Conservation (phyloP, 164 flowering plant species). For the Taxillus chinensis region DNA sequence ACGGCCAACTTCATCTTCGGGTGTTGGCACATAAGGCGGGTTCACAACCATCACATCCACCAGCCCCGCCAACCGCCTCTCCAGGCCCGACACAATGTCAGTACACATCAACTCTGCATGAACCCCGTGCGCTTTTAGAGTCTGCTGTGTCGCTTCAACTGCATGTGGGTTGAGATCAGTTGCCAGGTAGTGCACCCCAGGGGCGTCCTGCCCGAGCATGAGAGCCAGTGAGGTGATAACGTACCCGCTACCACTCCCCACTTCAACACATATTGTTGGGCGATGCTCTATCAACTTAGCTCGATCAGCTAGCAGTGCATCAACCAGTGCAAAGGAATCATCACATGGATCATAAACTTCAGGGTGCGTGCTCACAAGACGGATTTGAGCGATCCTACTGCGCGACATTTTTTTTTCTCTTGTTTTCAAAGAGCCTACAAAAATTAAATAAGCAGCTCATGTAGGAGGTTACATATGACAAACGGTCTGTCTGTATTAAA, state of each 20-base stretch:
- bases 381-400: slow-evolving; percentile 58
- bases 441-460: no score
- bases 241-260: slow-evolving; percentile 93
- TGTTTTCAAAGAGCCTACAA: no score
- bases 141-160: slow-evolving; percentile 42
- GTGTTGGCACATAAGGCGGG: slow-evolving; percentile 96
- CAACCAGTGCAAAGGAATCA: slow-evolving; percentile 91
- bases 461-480: no score
- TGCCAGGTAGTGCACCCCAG: slow-evolving; percentile 48
- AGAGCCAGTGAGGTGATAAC: slow-evolving; percentile 84
- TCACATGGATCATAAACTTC: slow-evolving; percentile 97
- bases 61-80: slow-evolving; percentile 36
- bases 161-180: slow-evolving; percentile 83
- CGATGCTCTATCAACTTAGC: slow-evolving; percentile 43
- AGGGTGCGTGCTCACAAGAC: slow-evolving; percentile 66
- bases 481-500: no score
- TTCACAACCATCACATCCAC: slow-evolving; percentile 88
- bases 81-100: slow-evolving; percentile 60
- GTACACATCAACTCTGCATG: slow-evolving; percentile 62
- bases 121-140: slow-evolving; percentile 71
- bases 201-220: slow-evolving; percentile 43
- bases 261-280: slow-evolving; percentile 69
- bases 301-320: slow-evolving; percentile 78
- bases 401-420: slow-evolving; percentile 4
- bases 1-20: slow-evolving; percentile 82